phyloP scores from a whole-genome alignment of 2,329 filamentous ascomycete genomes.

The Ceratocystis huliohia region DNA sequence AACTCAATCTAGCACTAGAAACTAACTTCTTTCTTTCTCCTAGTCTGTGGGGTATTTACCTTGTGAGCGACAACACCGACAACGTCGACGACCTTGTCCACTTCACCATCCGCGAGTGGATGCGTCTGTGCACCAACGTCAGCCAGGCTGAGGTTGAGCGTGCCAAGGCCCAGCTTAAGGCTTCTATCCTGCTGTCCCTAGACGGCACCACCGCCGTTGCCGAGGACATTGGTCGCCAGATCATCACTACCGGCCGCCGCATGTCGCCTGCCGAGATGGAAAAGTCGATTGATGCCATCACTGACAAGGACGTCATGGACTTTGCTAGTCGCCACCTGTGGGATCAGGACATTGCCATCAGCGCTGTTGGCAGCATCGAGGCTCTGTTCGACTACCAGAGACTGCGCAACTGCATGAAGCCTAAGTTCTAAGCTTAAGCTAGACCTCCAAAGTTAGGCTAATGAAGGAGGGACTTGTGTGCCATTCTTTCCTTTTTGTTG shows the following conservation, averaged over 20 bases:
- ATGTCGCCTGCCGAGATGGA: slow-evolving; percentile 90
- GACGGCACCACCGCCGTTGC: slow-evolving; percentile 95
- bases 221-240: slow-evolving; percentile 96
- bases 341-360: slow-evolving; percentile 93
- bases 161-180: slow-evolving; percentile 98
- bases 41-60: slow-evolving; percentile 99
- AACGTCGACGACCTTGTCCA: slow-evolving; percentile 90
- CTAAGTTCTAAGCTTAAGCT: slow-evolving; percentile 46
- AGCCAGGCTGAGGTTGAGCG: slow-evolving; percentile 86
- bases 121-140: slow-evolving; percentile 81
- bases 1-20: not conserved
- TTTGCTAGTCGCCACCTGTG: slow-evolving; percentile 92
- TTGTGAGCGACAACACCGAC: slow-evolving; percentile 80
- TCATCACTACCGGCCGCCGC: slow-evolving; percentile 90
- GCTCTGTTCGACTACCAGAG: slow-evolving; percentile 67
- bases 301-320: slow-evolving; percentile 92
- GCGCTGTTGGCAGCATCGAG: slow-evolving; percentile 86
- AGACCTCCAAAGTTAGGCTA: slow-evolving; percentile 18
- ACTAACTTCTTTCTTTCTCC: not conserved
- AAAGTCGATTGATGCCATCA: slow-evolving; percentile 74
- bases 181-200: slow-evolving; percentile 88
- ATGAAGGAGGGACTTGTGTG: slow-evolving; percentile 20
- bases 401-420: slow-evolving; percentile 74
- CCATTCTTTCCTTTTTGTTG: slow-evolving; percentile 7
- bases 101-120: slow-evolving; percentile 98